Base-by-base conservation (phyloP, 768 basidiomycete species). In the Kwoniella shandongensis region DNA sequence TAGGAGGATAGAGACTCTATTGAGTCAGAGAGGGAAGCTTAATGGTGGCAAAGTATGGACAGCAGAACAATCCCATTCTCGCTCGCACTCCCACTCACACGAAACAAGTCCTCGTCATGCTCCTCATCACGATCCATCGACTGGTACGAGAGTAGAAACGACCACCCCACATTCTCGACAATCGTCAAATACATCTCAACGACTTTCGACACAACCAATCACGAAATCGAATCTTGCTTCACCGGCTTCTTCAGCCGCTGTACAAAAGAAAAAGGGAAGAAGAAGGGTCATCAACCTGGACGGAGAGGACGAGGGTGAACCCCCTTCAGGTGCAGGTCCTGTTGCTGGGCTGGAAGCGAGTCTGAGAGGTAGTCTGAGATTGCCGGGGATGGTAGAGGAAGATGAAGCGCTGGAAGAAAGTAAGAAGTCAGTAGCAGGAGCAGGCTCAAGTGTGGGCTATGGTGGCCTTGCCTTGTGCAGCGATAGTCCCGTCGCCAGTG, bases 201-300 rank as follows among this genome's bases (percentile, higher is more conserved):
- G 54, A 23, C 23, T 40, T 12, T 13, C 22, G 18, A 47, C 46
- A 5, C 26, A 27, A 54, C 18, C 20, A 1, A 18, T 22, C 25
- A 15, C 44, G 22, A 23, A 41, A 11, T 22, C 46, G 26, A 12
- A 45, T 13, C 47, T 4, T 17, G 15, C 45, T 1, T 22, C 55
- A 5, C 27, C 51, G 4, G 30, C 57, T 17, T 35, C 51, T 25
- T 55, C 56, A 17, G 59, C 47, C 12, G 57, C 61, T 1, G 44
- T 57, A 32, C 54, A 52, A 5, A 69, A 69, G 59, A 69, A 65
- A 36, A 42, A 59, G 12, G 42, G 60, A 22, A 58, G 61, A 3
- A 46, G 70, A 47, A 38, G 70, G 29, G 62, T 72, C 15, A 69
- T 72, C 45, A 59, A 72, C 27, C 59, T 72, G 0, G 70, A 71